Percentiles rank a stretch among this genome's conserved stretches.
phyloP scores from a whole-genome alignment of 495 filamentous ascomycete species.

The Lasiosphaeris hirsuta region DNA sequence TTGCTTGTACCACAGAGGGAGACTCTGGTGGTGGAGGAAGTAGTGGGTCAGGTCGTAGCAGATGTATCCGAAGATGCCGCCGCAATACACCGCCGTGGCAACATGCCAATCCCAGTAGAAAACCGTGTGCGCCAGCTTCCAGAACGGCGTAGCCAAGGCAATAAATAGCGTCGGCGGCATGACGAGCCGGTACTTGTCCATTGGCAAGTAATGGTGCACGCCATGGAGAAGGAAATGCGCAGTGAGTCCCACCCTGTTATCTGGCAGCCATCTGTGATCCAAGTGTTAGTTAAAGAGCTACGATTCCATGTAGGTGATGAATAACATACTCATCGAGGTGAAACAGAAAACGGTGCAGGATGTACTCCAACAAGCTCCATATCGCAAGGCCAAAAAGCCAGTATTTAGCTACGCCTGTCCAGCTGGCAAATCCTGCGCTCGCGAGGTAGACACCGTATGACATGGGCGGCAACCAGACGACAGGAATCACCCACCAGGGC shows the following conservation, averaged over 20 bases:
- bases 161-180: conserved; percentile 94
- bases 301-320: not conserved
- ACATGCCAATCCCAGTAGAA: conserved; percentile 85
- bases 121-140: conserved; percentile 81
- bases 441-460: conserved; percentile 70
- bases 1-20: conserved; percentile 80
- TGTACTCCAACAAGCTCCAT: conserved; percentile 91
- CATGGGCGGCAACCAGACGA: conserved; percentile 81
- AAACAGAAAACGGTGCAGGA: conserved; percentile 87
- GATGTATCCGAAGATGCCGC: conserved; percentile 92
- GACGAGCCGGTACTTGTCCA: conserved; percentile 95
- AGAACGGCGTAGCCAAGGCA: conserved; percentile 83
- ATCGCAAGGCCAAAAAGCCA: conserved; percentile 65
- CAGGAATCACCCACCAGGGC: conserved; percentile 85
- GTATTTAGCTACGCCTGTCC: conserved; percentile 45
- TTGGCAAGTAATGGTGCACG: conserved; percentile 96
- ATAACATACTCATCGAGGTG: conserved; percentile 79
- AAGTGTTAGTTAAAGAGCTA: conserved; percentile 16
- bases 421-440: conserved; percentile 47
- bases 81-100: conserved; percentile 73
- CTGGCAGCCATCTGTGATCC: conserved; percentile 73
- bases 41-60: conserved; percentile 98
- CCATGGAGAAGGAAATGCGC: conserved; percentile 93
- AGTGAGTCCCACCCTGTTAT: conserved; percentile 86
- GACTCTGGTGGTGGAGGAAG: conserved; percentile 95